Percentiles rank a stretch among this genome's conserved stretches.
Conservation (phyloP, 2,329 filamentous ascomycete species). For the Kalaharituber pfeilii region DNA sequence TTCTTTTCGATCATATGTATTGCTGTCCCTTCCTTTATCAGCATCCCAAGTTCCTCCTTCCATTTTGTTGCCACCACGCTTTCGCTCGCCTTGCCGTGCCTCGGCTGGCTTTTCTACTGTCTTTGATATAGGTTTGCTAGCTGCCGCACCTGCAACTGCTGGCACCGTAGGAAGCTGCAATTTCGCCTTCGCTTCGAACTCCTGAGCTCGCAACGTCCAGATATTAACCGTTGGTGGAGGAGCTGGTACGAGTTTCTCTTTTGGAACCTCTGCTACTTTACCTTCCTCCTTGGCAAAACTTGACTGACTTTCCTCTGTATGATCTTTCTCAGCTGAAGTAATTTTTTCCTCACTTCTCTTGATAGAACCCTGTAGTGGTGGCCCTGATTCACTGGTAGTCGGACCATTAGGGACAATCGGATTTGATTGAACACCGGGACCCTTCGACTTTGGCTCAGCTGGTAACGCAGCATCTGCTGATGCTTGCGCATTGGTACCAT, state of each 20-base stretch:
- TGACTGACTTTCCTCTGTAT: neutral
- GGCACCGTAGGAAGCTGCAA: slow-evolving; percentile 10
- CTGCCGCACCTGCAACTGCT: slow-evolving; percentile 16
- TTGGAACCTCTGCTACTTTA: neutral
- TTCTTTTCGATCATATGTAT: slow-evolving; percentile 24
- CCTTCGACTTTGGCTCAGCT: too few relatives aligned
- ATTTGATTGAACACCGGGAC: too few relatives aligned
- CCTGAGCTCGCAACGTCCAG: slow-evolving; percentile 66
- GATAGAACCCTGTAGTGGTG: too few relatives aligned
- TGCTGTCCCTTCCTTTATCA: slow-evolving; percentile 18
- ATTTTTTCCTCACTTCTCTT: neutral
- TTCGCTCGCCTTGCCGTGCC: slow-evolving; percentile 28
- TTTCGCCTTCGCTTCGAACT: slow-evolving; percentile 38
- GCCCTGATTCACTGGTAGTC: too few relatives aligned
- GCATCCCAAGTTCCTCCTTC: slow-evolving; percentile 24
- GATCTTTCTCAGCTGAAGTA: neutral
- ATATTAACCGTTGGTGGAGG: slow-evolving; percentile 70
- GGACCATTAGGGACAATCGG: too few relatives aligned
- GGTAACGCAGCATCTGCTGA: too few relatives aligned
- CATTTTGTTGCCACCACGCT: slow-evolving; percentile 27
- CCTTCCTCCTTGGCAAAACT: neutral
- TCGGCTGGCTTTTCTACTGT: slow-evolving; percentile 25
- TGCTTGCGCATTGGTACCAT: neutral
- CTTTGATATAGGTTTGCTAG: slow-evolving; percentile 13
- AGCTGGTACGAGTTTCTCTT: slow-evolving; percentile 48